Conservation (phyloP, 305 asterid genomes). For the Fraxinus ornus region DNA sequence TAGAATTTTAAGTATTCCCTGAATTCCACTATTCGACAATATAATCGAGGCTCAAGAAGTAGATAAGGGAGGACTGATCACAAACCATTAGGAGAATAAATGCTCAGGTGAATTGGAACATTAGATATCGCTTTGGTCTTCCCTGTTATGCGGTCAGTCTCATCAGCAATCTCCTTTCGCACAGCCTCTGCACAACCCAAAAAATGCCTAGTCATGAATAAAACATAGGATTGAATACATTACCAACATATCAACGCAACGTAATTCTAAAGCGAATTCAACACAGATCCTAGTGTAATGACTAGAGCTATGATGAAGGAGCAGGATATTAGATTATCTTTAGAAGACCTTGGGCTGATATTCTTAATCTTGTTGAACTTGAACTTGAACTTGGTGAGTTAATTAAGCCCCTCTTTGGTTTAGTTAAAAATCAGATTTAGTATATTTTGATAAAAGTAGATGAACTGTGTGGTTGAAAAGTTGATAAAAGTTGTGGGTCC, state of each 20-base stretch:
- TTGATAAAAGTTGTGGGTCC: not conserved
- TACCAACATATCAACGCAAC: slow-evolving; percentile 18
- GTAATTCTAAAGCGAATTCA: slow-evolving; percentile 17
- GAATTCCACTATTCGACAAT: slow-evolving; percentile 2
- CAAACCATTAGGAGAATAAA: slow-evolving; percentile 93
- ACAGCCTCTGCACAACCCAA: slow-evolving; percentile 74
- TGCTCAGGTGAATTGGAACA: slow-evolving; percentile 90
- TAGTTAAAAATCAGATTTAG: not conserved
- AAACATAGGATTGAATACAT: slow-evolving; percentile 26
- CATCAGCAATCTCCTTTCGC: slow-evolving; percentile 88
- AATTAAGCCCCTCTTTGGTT: not conserved
- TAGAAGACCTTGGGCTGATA: not conserved
- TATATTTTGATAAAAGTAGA: not conserved
- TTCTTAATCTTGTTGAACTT: not conserved
- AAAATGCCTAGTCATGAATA: slow-evolving; percentile 32
- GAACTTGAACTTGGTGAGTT: not conserved
- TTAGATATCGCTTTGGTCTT: slow-evolving; percentile 80
- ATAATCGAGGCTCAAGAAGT: slow-evolving; percentile 7
- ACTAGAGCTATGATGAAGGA: not conserved
- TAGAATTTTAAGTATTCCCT: slow-evolving; percentile 16
- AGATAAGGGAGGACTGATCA: slow-evolving; percentile 24
- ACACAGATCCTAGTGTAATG: slow-evolving; percentile 1
- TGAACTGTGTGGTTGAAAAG: not conserved
- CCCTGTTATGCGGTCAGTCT: slow-evolving; percentile 95
- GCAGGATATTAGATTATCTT: not conserved